Evolutionary conservation across 495 filamentous ascomycete genomes (phyloP), one percentile per base, ranked within the genome.

Genomic region (Pyrenopolyporus hunteri): DNA sequence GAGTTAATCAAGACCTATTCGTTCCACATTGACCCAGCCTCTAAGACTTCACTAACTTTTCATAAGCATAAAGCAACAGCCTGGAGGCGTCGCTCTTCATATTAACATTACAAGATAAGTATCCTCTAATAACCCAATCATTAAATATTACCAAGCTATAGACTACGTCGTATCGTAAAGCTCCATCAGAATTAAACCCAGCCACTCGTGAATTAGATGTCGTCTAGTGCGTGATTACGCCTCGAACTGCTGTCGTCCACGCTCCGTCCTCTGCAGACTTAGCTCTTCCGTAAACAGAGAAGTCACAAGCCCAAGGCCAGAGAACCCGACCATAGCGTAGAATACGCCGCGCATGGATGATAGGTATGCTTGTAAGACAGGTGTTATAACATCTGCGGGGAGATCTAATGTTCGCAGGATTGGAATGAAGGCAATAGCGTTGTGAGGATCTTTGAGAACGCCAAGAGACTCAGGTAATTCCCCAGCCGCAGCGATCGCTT

Each of bases 381-480:
- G 50, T 7, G 32, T 50, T 11, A 68, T 7, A 7, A 51, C 26
- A 1, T 60, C 59, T 10, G 35, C 16, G 4, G 65, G 51, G 17
- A 68, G 25, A 22, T 64, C 31, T 10, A 68, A 29, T 2, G 44
- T 48, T 2, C 60, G 49, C 3, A 68, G 37, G 6, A 36, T 52
- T 9, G 65, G 65, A 20, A 68, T 60, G 45, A 68, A 64, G 46
- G 49, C 54, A 20, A 68, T 29, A 13, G 65, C 65, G 37, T 61
- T 31, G 45, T 53, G 56, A 1, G 60, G 13, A 19, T 64, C 50
- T 13, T 31, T 19, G 1, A 68, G 45, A 10, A 43, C 20, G 8
- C 28, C 45, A 6, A 68, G 55, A 4, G 35, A 17, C 20, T 52
- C 59, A n/a, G 65, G 59, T 3, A 60, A 32, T 23, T 61, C 44